A percentile compares a stretch with the other conserved stretches of the same genome.
phyloP scores from a whole-genome alignment of 2,329 filamentous ascomycete genomes.

The Colletotrichum phormii region DNA sequence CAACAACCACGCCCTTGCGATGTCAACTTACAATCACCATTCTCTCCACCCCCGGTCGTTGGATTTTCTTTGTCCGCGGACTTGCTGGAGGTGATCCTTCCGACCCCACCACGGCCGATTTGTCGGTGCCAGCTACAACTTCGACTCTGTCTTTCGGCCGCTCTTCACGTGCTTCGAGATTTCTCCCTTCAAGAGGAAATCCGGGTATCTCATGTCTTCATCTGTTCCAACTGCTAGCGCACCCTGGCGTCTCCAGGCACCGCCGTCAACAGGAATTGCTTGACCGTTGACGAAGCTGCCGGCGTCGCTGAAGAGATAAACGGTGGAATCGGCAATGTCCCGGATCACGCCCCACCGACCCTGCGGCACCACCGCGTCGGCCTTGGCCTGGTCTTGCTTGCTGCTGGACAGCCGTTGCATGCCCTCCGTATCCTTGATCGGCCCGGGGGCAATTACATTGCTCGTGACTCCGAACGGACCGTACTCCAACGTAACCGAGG shows the following conservation, averaged over 20 bases:
- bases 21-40: slow-evolving; percentile 16
- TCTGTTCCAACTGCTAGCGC: slow-evolving; percentile 60
- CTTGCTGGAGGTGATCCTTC: background rate
- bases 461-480: slow-evolving; percentile 87
- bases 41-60: slow-evolving; percentile 1
- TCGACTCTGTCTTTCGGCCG: slow-evolving; percentile 49
- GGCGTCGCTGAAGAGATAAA: slow-evolving; percentile 88
- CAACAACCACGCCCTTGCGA: slow-evolving; percentile 8
- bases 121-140: slow-evolving; percentile 48
- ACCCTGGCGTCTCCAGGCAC: slow-evolving; percentile 65
- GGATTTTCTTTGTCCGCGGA: slow-evolving; percentile 5
- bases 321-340: slow-evolving; percentile 92
- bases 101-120: background rate
- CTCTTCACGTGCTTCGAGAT: slow-evolving; percentile 49
- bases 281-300: slow-evolving; percentile 90
- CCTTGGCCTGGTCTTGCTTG: slow-evolving; percentile 46
- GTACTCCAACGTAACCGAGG: slow-evolving; percentile 86
- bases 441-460: slow-evolving; percentile 90
- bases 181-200: slow-evolving; percentile 54
- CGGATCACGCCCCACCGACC: slow-evolving; percentile 83
- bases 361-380: slow-evolving; percentile 69
- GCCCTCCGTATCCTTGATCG: slow-evolving; percentile 87
- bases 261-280: slow-evolving; percentile 79
- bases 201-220: slow-evolving; percentile 62
- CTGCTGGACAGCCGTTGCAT: slow-evolving; percentile 70